Conservation (phyloP, 345 rosid species). For the Melaleuca quinquenervia region DNA sequence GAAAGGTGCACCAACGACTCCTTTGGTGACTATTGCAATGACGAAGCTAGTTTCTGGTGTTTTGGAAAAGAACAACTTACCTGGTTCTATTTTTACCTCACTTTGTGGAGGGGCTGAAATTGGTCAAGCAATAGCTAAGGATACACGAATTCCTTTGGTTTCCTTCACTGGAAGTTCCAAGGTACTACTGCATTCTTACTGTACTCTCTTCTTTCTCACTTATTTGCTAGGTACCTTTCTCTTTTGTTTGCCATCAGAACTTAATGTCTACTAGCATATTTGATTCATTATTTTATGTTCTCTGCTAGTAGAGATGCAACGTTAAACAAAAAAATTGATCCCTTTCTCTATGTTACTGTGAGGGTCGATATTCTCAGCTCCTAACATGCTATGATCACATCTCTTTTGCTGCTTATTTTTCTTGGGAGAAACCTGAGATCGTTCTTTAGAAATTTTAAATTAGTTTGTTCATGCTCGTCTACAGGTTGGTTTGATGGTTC, state of each 20-base stretch:
- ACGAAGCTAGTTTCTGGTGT: slow-evolving; percentile 80
- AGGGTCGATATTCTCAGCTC: background rate
- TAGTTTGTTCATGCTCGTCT: background rate
- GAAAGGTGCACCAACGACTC: slow-evolving; percentile 99
- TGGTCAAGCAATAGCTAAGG: slow-evolving; percentile 88
- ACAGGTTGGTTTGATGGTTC: slow-evolving; percentile 81
- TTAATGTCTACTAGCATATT: background rate
- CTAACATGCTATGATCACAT: background rate
- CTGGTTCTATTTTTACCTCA: slow-evolving; percentile 88
- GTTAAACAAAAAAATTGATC: background rate
- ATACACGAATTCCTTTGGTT: slow-evolving; percentile 67
- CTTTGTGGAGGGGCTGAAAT: slow-evolving; percentile 93
- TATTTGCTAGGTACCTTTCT: background rate
- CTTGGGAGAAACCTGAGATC: background rate
- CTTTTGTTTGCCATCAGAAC: background rate
- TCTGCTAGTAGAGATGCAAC: background rate
- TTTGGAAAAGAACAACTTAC: slow-evolving; percentile 76
- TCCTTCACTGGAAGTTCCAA: slow-evolving; percentile 93
- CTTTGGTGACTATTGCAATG: slow-evolving; percentile 87
- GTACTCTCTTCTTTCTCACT: background rate
- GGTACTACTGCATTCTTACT: slow-evolving; percentile 24
- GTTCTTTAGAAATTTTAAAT: background rate
- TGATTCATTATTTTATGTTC: background rate
- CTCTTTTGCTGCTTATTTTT: background rate
- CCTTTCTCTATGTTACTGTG: background rate